Conservation (phyloP, 441 rosid genomes). For the Adansonia rubrostipa region DNA sequence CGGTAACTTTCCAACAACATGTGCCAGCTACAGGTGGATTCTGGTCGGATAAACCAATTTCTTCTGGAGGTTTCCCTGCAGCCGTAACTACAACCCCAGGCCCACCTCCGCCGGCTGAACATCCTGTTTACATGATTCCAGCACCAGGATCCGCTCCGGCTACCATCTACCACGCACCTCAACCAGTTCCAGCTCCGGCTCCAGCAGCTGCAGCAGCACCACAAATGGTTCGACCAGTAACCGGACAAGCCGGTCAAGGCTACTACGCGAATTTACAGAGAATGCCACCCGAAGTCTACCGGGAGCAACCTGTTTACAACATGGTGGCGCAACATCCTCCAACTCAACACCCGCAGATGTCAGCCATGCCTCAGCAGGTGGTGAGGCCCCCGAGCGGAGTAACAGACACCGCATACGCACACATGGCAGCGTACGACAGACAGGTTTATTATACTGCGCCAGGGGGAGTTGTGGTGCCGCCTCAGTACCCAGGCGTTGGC, state of each 20-base stretch:
- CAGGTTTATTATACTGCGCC: conserved; percentile 68
- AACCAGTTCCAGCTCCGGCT: conserved; percentile 27
- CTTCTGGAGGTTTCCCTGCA: conserved; percentile 46
- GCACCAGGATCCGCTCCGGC: conserved; percentile 44
- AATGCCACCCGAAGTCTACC: conserved; percentile 58
- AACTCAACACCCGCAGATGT: conserved; percentile 29
- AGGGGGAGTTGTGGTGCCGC: conserved; percentile 48
- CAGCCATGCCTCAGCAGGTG: conserved; percentile 37
- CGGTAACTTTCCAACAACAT: conserved; percentile 35
- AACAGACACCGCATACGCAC: conserved; percentile 55
- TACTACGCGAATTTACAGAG: conserved; percentile 65
- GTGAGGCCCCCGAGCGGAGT: conserved; percentile 41
- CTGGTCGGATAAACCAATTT: conserved; percentile 67
- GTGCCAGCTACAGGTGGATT: conserved; percentile 49
- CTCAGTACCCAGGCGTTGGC: conserved; percentile 59
- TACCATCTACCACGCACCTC: conserved; percentile 58
- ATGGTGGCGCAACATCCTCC: conserved; percentile 38
- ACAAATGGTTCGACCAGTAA: conserved; percentile 49
- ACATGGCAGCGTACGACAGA: conserved; percentile 54
- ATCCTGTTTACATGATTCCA: conserved; percentile 66
- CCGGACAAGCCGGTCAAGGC: conserved; percentile 64
- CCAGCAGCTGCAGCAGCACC: conserved; percentile 19
- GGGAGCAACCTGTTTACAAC: conserved; percentile 67
- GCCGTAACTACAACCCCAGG: conserved; percentile 40
- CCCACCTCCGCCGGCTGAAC: conserved; percentile 42